Conservation (phyloP, 352 stramenopile genomes). For the Phytopythium delawarense region DNA sequence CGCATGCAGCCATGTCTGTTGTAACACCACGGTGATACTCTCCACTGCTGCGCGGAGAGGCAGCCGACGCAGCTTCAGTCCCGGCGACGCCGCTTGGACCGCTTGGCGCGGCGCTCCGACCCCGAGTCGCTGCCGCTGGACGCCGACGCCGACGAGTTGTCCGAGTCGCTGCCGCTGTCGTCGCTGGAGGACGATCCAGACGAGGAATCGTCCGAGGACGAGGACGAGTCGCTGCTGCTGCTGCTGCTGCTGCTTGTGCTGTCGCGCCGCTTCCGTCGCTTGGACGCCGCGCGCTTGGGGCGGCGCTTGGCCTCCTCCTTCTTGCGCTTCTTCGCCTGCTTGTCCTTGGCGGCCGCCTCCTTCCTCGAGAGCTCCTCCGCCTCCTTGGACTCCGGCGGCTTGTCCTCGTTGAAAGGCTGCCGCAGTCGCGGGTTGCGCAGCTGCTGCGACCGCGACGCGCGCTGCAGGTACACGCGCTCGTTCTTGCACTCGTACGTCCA, state of each 20-base stretch:
- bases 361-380: slow-evolving; percentile 15
- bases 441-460: slow-evolving; percentile 72
- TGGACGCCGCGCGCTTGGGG: slow-evolving; percentile 20
- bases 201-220: slow-evolving; percentile 20
- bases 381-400: slow-evolving; percentile 50
- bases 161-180: slow-evolving; percentile 15
- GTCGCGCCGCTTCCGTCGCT: slow-evolving; percentile 18
- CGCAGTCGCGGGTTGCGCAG: slow-evolving; percentile 77
- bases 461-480: slow-evolving; percentile 74
- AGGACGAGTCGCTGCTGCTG: slow-evolving; percentile 18
- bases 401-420: slow-evolving; percentile 78
- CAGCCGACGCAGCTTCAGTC: slow-evolving; percentile 15
- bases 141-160: slow-evolving; percentile 16
- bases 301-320: slow-evolving; percentile 16
- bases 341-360: slow-evolving; percentile 13
- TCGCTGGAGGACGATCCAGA: slow-evolving; percentile 18
- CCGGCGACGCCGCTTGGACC: slow-evolving; percentile 36
- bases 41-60: background rate
- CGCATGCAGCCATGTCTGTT: background rate
- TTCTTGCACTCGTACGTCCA: slow-evolving; percentile 90
- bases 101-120: slow-evolving; percentile 16
- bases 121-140: slow-evolving; percentile 18
- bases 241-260: slow-evolving; percentile 29
- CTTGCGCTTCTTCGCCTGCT: slow-evolving; percentile 15
- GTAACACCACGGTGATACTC: background rate